Conservation (phyloP, 2,329 filamentous ascomycete genomes). For the Scedosporium dehoogii region DNA sequence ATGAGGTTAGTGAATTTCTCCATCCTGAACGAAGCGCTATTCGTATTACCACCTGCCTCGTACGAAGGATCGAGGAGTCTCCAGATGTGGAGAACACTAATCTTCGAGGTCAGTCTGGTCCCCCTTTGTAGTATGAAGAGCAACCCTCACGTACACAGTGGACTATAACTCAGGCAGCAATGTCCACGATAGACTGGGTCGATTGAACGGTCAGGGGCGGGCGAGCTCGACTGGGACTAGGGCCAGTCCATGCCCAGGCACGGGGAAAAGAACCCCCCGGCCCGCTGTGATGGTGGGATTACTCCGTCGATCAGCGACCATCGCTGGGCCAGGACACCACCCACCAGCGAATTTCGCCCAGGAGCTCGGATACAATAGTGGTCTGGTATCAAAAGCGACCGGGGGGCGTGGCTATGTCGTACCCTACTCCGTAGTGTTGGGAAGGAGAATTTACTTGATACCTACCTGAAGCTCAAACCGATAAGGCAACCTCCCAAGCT, state of each 20-base stretch:
- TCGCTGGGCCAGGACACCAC: background rate
- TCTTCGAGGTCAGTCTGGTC: background rate
- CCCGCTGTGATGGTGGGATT: background rate
- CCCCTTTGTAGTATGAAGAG: background rate
- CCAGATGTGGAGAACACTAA: too few relatives aligned
- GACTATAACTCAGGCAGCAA: background rate
- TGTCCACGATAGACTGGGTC: background rate
- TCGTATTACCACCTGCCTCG: background rate
- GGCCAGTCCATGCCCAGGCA: background rate
- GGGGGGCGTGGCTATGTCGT: background rate
- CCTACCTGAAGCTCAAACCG: slow-evolving; percentile 7
- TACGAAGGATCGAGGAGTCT: background rate
- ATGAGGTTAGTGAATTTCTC: too few relatives aligned
- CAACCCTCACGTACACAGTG: too few relatives aligned
- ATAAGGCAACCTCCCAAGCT: background rate
- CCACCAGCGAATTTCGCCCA: background rate
- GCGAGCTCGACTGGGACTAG: background rate
- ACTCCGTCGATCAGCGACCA: background rate
- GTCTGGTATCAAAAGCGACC: background rate
- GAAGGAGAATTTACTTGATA: background rate
- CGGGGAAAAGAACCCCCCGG: background rate
- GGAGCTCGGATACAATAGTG: background rate
- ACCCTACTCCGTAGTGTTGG: background rate
- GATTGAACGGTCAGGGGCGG: background rate
- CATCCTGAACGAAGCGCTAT: too few relatives aligned